Base-by-base conservation (phyloP, 306 rosid species). In the Cicer bijugum region DNA sequence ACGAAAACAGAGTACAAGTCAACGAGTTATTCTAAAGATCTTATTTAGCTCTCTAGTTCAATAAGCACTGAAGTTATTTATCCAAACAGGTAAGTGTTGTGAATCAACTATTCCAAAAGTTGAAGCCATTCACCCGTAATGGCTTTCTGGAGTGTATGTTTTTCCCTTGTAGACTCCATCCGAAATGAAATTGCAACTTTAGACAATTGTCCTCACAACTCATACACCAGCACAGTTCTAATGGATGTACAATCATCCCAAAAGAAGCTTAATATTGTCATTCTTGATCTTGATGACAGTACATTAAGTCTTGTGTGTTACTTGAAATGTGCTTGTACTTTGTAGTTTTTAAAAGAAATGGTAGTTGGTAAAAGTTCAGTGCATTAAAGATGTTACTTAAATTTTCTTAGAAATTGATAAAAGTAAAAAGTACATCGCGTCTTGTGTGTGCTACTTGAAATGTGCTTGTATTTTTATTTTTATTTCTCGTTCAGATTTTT, bases 241-340 rank as follows among this genome's bases (percentile, higher is more conserved):
- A 57, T 57, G 8, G 56, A 50, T 50, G 56, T 50, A 28, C 35
- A 28, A 28, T 28, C 35, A 28, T 28, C 35, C 35, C 0, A 28
- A 12, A 61, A 72, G 40, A 15, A 63, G 35, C 58, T 33, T 72
- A 33, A 16, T 53, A 12, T 58, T 67, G 62, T 73, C 33, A 67
- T 74, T 67, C 59, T 59, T 67, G 51, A 60, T 59, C 67, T 72
- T 65, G 64, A 56, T 56, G 46, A 58, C 33, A 61, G 42, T 51
- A 52, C 58, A 28, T 8, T 20, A 17, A 6, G 11, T 14, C 20
- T 61, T 74, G 5, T 12, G 14, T 62, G 14, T 68, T 5, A 68
- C 51, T 23, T 46, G 16, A 46, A 28, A 55, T 8, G 59, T 11
- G 58, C 67, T 15, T 66, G 15, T 66, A n/a, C 56, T 50, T 50